Conservation (phyloP, 2,329 filamentous ascomycete species). For the Botryotinia calthae region DNA sequence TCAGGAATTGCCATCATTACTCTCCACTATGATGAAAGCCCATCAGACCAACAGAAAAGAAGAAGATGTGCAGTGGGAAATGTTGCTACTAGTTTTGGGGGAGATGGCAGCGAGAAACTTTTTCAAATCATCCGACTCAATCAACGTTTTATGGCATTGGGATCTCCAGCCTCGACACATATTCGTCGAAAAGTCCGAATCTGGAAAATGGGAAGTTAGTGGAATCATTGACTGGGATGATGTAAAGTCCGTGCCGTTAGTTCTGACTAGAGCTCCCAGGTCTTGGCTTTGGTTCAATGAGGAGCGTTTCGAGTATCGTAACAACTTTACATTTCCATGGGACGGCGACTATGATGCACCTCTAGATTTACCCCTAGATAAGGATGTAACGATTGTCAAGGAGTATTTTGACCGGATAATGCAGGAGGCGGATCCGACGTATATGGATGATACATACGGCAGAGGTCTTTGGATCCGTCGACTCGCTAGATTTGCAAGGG, state of each 20-base stretch:
- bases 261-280: neutral
- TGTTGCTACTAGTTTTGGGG: neutral
- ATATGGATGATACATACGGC: neutral
- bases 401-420: neutral
- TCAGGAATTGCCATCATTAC: neutral
- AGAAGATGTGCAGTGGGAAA: neutral
- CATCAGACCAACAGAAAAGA: neutral
- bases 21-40: neutral
- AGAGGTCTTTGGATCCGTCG: neutral
- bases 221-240: neutral
- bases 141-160: neutral
- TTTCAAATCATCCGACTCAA: neutral
- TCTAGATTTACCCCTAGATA: neutral
- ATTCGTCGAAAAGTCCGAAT: neutral
- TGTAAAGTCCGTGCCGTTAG: neutral
- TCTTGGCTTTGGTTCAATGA: neutral
- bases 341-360: neutral
- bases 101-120: neutral
- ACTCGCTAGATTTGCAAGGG: neutral
- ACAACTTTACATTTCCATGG: neutral
- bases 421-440: neutral
- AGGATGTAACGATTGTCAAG: neutral
- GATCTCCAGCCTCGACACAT: neutral
- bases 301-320: neutral
- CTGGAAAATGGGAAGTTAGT: neutral